These are phyloP conservation scores for Astrocystis sublimbata DNA, from an alignment of 495 filamentous ascomycete species.

Conservation along the genomic window DNA sequence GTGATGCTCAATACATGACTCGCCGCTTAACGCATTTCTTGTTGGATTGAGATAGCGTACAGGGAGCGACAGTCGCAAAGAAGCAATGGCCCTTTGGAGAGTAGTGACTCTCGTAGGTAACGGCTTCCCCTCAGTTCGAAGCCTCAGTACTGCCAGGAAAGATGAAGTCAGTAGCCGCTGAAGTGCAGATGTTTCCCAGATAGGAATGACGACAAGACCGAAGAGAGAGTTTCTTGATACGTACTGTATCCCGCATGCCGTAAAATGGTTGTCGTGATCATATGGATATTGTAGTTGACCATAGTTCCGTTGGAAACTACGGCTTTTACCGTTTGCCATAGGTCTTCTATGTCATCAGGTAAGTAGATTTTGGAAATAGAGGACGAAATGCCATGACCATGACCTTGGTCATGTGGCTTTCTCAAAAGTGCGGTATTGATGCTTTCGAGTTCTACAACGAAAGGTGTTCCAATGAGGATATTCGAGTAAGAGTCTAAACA, in stretches of 20 bases:
- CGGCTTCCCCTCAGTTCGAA: constrained; percentile 15
- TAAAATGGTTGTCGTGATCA: constrained; percentile 30
- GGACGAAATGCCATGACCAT: constrained; percentile 4
- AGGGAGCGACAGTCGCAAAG: constrained; percentile 28
- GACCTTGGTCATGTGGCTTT: constrained; percentile 10
- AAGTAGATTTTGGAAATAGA: constrained; percentile 23
- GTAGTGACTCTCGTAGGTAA: constrained; percentile 3
- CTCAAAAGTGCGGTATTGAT: constrained; percentile 29
- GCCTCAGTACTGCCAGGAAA: constrained; percentile 5
- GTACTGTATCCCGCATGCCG: constrained; percentile 25
- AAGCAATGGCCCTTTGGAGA: constrained; percentile 19
- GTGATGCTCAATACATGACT: constrained; percentile 24
- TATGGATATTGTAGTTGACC: constrained; percentile 28
- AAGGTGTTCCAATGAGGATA: constrained; percentile 26
- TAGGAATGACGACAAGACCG: background rate
- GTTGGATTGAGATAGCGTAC: constrained; percentile 26
- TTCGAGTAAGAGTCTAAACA: constrained; percentile 42
- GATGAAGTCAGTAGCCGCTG: constrained; percentile 14
- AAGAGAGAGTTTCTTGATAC: background rate
- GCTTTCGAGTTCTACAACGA: constrained; percentile 26
- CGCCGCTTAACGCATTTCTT: constrained; percentile 24
- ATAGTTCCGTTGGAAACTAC: constrained; percentile 20
- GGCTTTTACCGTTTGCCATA: constrained; percentile 28
- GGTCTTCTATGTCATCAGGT: constrained; percentile 24
- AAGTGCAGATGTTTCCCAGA: background rate